Percentiles rank a stretch among this genome's conserved stretches.
These are phyloP conservation scores for Davidsoniella australis DNA, from an alignment of 2,329 filamentous ascomycete genomes.

Conservation along the genomic window DNA sequence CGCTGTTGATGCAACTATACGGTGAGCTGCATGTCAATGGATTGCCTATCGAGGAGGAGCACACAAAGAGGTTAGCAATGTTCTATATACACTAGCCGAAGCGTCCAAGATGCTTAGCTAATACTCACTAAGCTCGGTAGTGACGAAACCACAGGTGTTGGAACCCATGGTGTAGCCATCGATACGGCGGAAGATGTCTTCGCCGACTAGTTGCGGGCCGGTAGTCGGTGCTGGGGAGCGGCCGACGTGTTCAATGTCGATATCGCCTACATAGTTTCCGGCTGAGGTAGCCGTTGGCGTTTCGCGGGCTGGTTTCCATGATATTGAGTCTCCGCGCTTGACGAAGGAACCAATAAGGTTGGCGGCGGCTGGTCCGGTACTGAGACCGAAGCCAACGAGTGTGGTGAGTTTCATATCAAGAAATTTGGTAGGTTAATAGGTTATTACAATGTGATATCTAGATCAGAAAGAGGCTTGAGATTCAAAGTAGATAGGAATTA, in stretches of 20 bases:
- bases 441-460: too few relatives aligned
- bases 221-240: conserved; percentile 19
- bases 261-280: neutral
- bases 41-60: neutral
- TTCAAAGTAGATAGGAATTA: too few relatives aligned
- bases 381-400: neutral
- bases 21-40: neutral
- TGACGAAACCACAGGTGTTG: conserved; percentile 20
- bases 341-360: conserved; percentile 15
- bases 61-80: neutral
- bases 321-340: conserved; percentile 15
- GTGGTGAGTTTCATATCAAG: neutral
- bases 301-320: conserved; percentile 19
- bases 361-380: conserved; percentile 14
- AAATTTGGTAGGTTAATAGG: too few relatives aligned
- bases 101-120: neutral
- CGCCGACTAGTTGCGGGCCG: conserved; percentile 18
- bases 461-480: too few relatives aligned
- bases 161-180: conserved; percentile 18
- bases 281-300: conserved; percentile 14
- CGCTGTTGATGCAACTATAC: conserved; percentile 17
- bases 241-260: conserved; percentile 16
- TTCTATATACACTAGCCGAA: too few relatives aligned
- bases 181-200: conserved; percentile 17
- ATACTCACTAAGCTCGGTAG: conserved; percentile 18